Evolutionary conservation across 164 flowering plant genomes (phyloP).

Genomic region (Nymphaea colorata): DNA sequence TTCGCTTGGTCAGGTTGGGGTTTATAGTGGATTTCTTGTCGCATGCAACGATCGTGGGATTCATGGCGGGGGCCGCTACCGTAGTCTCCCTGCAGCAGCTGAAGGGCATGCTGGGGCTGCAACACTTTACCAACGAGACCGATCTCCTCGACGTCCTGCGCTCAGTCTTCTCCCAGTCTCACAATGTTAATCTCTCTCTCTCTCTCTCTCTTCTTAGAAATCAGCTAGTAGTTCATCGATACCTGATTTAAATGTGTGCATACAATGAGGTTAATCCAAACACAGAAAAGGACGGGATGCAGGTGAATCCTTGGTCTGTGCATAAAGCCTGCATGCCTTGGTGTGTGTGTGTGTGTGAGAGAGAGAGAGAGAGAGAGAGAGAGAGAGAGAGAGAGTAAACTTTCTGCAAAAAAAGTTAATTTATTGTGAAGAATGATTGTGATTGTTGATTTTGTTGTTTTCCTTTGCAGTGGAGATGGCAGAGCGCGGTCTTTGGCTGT

Average conservation of each 20-base stretch:
- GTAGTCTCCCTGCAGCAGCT: neutral
- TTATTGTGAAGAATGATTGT: no score
- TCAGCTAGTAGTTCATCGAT: no score
- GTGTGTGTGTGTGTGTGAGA: neutral
- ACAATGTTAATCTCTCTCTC: slow-evolving; percentile 30
- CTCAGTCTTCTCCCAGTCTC: slow-evolving; percentile 67
- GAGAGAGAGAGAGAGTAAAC: no score
- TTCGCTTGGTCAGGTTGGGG: slow-evolving; percentile 34
- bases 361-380: no score
- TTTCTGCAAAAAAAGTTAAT: no score
- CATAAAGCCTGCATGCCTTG: neutral
- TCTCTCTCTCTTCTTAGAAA: no score
- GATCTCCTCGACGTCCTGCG: slow-evolving; percentile 70
- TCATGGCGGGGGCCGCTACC: neutral
- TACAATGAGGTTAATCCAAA: no score
- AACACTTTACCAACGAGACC: slow-evolving; percentile 61
- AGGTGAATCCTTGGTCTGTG: neutral
- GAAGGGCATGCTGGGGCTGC: slow-evolving; percentile 38
- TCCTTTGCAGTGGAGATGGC: slow-evolving; percentile 1
- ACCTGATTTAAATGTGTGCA: no score
- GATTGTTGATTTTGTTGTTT: neutral
- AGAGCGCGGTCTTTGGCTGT: neutral
- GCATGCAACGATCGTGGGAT: slow-evolving; percentile 24
- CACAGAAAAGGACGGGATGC: neutral
- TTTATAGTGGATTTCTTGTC: slow-evolving; percentile 48